Percentiles rank a stretch among this genome's conserved stretches.
Evolutionary conservation across 78 protist species (phyloP).

Genomic region (Protostelium mycophagum): DNA sequence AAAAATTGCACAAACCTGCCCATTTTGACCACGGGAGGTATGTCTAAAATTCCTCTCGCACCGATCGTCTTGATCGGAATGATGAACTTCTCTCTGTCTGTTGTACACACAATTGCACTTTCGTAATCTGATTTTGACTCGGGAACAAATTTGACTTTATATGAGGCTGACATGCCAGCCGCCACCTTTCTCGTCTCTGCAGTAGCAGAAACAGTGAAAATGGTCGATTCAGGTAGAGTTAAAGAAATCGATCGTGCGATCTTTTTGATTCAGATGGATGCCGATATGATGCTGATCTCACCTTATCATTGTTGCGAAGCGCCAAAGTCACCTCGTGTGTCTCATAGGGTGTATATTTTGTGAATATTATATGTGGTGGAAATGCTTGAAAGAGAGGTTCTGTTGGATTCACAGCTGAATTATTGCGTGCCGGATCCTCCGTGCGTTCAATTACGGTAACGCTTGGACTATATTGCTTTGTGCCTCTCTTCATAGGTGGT

Average conservation of each 20-base stretch:
- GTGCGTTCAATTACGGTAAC: background rate
- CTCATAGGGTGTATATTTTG: background rate
- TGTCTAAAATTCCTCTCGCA: background rate
- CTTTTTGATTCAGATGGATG: background rate
- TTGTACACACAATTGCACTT: background rate
- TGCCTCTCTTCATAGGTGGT: background rate
- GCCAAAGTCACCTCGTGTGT: background rate
- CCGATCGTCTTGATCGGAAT: background rate
- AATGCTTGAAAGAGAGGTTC: background rate
- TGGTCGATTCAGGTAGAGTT: background rate
- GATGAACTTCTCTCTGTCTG: background rate
- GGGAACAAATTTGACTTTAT: background rate
- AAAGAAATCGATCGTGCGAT: background rate
- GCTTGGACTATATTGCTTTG: background rate
- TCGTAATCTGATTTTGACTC: background rate
- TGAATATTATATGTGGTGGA: background rate
- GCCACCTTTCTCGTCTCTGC: background rate
- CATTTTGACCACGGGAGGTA: background rate
- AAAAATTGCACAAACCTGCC: too few species aligned
- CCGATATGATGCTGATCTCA: background rate
- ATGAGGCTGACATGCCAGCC: background rate
- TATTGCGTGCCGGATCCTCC: background rate
- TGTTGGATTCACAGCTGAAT: background rate
- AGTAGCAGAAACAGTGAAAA: background rate
- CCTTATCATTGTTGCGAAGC: background rate